Base-by-base conservation (phyloP, 2,329 filamentous ascomycete species). In the Calycina marina region DNA sequence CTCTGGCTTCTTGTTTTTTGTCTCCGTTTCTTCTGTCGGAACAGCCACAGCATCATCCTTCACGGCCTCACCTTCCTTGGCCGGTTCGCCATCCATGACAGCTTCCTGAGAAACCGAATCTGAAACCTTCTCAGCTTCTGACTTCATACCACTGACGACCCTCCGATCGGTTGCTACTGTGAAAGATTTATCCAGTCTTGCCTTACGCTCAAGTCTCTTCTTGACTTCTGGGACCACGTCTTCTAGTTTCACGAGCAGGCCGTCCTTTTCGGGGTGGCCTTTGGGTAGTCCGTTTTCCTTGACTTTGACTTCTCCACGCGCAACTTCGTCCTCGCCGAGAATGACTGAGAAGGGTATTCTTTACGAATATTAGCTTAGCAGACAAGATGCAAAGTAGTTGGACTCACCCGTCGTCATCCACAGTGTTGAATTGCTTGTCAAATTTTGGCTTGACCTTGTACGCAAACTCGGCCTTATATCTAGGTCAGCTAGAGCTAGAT, bases 381-480 rank as follows among this genome's bases (percentile, higher is more conserved):
- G 20, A 22, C 8, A 22, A n/a, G 20, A 9, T 22, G 20, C 8
- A 22, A n/a, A 22, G 8, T 8, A 9, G 20, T n/a, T 8, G 8
- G n/a, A 27, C 25, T 27, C 13, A 27, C 25, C 25, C 14, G 22
- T 72, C 76, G 30, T 62, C 60, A 54, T 94, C 86, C 8, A 86
- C 86, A 13, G 78, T 77, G 60, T 93, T 93, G 67, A 96, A 96
- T 55, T 96, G 88, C 39, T 77, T 69, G 9, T 74, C 78, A 18
- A 93, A 66, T 57, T 86, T 93, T 11, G 88, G 85, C 64, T 93
- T 93, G 43, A 77, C 69, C 60, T 94, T 96, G 63, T 82, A 83
- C 8, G 74, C 64, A 54, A 90, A 93, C 55, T 96, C 86, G 36
- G 86, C 78, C 69, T 72, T 31, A 3, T 28, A 6, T 6, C 28